These are phyloP conservation scores for Pseudomonodictys pantanalensis DNA, from an alignment of 495 filamentous ascomycete genomes.

Conservation along the genomic window DNA sequence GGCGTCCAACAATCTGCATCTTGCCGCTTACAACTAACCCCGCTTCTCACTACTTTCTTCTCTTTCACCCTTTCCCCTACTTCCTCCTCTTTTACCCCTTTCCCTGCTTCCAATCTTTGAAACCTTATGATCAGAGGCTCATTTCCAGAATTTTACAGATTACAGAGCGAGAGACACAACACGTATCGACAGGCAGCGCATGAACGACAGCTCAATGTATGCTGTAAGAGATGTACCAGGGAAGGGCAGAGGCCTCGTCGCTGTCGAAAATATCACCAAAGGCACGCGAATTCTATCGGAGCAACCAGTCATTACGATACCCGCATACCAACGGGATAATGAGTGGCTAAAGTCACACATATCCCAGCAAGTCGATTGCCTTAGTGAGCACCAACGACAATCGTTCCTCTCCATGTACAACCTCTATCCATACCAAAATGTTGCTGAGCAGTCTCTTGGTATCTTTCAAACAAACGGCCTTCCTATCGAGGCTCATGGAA, in stretches of 20 bases:
- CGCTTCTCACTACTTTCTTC: not conserved
- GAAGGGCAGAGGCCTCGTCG: conserved; percentile 45
- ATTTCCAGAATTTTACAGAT: conserved; percentile 2
- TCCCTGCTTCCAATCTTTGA: conserved; percentile 4
- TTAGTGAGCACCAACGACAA: conserved; percentile 41
- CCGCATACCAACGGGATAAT: conserved; percentile 8
- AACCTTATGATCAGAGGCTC: conserved; percentile 1
- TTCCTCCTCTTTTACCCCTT: not conserved
- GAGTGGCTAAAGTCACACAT: conserved; percentile 34
- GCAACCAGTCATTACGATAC: conserved; percentile 40
- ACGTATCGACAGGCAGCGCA: conserved; percentile 1
- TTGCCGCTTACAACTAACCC: not conserved
- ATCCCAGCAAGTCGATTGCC: conserved; percentile 37
- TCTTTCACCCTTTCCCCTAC: not conserved
- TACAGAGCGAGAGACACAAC: conserved; percentile 7
- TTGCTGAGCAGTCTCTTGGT: conserved; percentile 15
- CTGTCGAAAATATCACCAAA: conserved; percentile 40
- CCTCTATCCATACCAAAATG: conserved; percentile 38
- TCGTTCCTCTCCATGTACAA: conserved; percentile 46
- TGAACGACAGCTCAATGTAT: conserved; percentile 9
- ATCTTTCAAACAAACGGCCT: conserved; percentile 25
- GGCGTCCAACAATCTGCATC: conserved; percentile 1
- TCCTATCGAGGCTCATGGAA: conserved; percentile 16
- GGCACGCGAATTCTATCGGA: conserved; percentile 47
- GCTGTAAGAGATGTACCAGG: conserved; percentile 36